Evolutionary conservation across 2,329 filamentous ascomycete species (phyloP).

Genomic region (Parafenestella ontariensis): DNA sequence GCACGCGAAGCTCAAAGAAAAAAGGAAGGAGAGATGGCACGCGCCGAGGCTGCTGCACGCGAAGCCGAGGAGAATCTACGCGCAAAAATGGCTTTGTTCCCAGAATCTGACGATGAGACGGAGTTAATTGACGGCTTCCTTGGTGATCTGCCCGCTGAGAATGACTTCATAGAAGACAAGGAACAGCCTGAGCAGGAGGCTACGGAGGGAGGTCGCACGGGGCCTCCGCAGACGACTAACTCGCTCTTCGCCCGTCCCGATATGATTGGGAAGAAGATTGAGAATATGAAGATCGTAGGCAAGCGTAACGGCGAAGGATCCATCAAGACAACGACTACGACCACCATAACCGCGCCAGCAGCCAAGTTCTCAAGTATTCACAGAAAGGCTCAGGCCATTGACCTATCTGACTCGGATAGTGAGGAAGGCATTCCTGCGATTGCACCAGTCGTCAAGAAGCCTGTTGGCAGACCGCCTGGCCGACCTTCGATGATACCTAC

Average conservation of each 20-base stretch:
- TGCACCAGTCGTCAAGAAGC: slow-evolving; percentile 27
- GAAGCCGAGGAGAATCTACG: slow-evolving; percentile 45
- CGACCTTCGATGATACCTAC: slow-evolving; percentile 30
- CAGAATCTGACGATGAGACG: slow-evolving; percentile 38
- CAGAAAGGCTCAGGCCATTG: slow-evolving; percentile 22
- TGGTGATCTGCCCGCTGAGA: slow-evolving; percentile 28
- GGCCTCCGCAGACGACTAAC: slow-evolving; percentile 28
- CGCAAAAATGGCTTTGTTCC: slow-evolving; percentile 43
- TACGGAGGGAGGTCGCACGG: slow-evolving; percentile 10
- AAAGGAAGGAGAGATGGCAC: slow-evolving; percentile 28
- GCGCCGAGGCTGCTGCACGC: slow-evolving; percentile 29
- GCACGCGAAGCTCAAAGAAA: slow-evolving; percentile 33
- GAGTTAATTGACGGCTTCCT: slow-evolving; percentile 38
- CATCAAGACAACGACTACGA: slow-evolving; percentile 21
- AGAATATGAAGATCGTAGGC: slow-evolving; percentile 35
- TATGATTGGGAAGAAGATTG: slow-evolving; percentile 47
- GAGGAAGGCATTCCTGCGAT: slow-evolving; percentile 45
- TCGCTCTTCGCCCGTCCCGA: slow-evolving; percentile 38
- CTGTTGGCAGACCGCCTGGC: slow-evolving; percentile 25
- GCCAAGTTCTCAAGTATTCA: slow-evolving; percentile 29
- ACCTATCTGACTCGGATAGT: slow-evolving; percentile 37
- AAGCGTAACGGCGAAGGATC: slow-evolving; percentile 23
- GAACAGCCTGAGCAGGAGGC: slow-evolving; percentile 3
- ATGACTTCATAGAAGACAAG: slow-evolving; percentile 21
- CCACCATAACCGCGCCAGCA: slow-evolving; percentile 11